phyloP scores from a whole-genome alignment of 345 rosid species.

The Acer negundo region DNA sequence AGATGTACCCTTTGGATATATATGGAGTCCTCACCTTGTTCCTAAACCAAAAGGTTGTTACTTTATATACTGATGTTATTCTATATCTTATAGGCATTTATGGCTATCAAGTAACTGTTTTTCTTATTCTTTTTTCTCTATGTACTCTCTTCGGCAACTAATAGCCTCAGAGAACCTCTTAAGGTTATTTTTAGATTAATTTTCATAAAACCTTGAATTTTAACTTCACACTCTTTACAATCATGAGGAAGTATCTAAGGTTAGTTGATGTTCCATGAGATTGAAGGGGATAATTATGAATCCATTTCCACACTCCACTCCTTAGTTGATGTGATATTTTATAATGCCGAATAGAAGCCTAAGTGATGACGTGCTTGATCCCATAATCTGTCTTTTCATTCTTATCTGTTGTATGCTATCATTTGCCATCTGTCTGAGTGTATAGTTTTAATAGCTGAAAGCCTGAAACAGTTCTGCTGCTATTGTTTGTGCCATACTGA shows the following conservation, averaged over 20 bases:
- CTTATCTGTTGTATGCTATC: too few relatives aligned
- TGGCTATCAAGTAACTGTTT: not conserved
- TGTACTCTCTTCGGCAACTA: not conserved
- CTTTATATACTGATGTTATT: slow-evolving; percentile 11
- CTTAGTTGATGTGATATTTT: not conserved
- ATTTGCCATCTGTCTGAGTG: slow-evolving; percentile 2
- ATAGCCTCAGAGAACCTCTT: not conserved
- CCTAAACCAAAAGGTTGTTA: slow-evolving; percentile 96
- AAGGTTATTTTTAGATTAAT: not conserved
- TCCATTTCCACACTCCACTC: not conserved
- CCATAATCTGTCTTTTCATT: not conserved
- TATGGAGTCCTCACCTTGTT: slow-evolving; percentile 99
- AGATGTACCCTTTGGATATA: slow-evolving; percentile 91
- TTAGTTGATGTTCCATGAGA: not conserved
- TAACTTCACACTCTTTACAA: not conserved
- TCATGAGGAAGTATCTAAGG: not conserved
- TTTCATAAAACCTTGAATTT: not conserved
- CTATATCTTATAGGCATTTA: not conserved
- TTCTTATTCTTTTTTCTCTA: not conserved
- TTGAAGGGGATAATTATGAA: not conserved
- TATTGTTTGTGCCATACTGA: not conserved
- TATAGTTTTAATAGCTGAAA: not conserved
- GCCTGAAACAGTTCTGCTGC: not conserved
- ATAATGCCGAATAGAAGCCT: not conserved
- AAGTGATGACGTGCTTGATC: not conserved